Base-by-base conservation (phyloP, 371 early-diverging fungal species). In the Mucor irregularis region DNA sequence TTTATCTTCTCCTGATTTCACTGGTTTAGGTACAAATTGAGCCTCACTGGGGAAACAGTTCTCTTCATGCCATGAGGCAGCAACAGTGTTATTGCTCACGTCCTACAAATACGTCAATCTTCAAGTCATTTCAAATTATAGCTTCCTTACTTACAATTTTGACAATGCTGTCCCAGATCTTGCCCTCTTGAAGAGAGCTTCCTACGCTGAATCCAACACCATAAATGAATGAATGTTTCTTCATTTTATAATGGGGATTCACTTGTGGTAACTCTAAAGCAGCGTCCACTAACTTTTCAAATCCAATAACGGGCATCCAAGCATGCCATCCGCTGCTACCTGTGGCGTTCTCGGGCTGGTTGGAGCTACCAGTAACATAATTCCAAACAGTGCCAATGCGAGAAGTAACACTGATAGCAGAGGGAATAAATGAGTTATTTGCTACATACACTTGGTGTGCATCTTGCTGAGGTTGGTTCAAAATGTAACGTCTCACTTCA, bases 31-130 rank as follows among this genome's bases (percentile, higher is more conserved):
- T 21, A 91, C 76, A 71, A 90, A 90, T 11, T 84, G 65, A 0
- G 90, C 81, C 69, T 90, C 88, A 28, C 90, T 83, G 33, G 92
- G 91, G 47, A 80, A 91, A 60, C 92, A 92, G 38, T 74, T 58
- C 25, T 71, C 71, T 58, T 82, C 72, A 39, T 80, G 71, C 85
- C 85, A 85, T 4, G 54, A 55, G 19, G 67, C 71, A 9, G 58
- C 58, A 19, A 74, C 56, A 4, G 66, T n/a, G 26, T 69, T 67
- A 22, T 33, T 65, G 28, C 62, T 51, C 11, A 69, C 48, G 48
- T 77, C 61, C 77, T 77, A 53, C 16, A 19, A 29, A 8, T 22
- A 22, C 17, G 14, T 21, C 11, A 31, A 22, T 48, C 3, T 13
- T 16, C 13, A 11, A 19, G 16, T 21, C 7, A 28, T 39, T 9